A percentile compares a stretch with the other conserved stretches of the same genome.
These are phyloP conservation scores for Pyrenochaeta sp. DNA, from an alignment of 2,329 filamentous ascomycete species.

Conservation along the genomic window DNA sequence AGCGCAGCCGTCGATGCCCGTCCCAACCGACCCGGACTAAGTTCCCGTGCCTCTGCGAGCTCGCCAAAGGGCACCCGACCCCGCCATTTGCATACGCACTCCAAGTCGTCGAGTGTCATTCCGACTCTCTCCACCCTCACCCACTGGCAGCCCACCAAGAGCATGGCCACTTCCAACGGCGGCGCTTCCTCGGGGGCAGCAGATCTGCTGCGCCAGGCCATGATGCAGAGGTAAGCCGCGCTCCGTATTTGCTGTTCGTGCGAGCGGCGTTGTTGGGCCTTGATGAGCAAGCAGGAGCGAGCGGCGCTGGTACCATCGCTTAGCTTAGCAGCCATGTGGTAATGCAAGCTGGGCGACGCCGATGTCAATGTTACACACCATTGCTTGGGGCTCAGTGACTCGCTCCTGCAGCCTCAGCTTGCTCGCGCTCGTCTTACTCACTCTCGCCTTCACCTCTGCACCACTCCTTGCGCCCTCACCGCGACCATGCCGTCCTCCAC, in stretches of 20 bases:
- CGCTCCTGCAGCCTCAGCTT: conserved; percentile 17
- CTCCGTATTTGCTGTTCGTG: conserved; percentile 9
- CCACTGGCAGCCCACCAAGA: conserved; percentile 33
- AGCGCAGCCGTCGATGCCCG: conserved; percentile 39
- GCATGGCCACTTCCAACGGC: conserved; percentile 40
- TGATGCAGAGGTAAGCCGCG: conserved; percentile 64
- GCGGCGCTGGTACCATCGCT: conserved; percentile 19
- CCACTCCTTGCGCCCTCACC: conserved; percentile 6
- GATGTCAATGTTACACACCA: conserved; percentile 42
- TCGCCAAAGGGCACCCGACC: conserved; percentile 38
- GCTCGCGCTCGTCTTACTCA: conserved; percentile 6
- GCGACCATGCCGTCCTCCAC: conserved; percentile 40
- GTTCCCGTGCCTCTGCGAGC: conserved; percentile 41
- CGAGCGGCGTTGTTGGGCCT: conserved; percentile 1
- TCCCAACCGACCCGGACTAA: conserved; percentile 39
- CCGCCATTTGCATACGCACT: conserved; percentile 35
- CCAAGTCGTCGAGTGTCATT: conserved; percentile 55
- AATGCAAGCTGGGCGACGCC: conserved; percentile 18
- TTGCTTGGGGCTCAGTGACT: conserved; percentile 35
- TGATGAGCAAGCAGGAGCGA: neutral
- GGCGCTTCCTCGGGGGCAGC: conserved; percentile 62
- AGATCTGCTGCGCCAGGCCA: conserved; percentile 66
- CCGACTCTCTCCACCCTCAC: conserved; percentile 54
- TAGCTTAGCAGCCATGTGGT: conserved; percentile 26
- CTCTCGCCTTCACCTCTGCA: neutral